These are phyloP conservation scores for Monosporozyma yasuniensis DNA, from an alignment of 805 yeast species.

Conservation along the genomic window DNA sequence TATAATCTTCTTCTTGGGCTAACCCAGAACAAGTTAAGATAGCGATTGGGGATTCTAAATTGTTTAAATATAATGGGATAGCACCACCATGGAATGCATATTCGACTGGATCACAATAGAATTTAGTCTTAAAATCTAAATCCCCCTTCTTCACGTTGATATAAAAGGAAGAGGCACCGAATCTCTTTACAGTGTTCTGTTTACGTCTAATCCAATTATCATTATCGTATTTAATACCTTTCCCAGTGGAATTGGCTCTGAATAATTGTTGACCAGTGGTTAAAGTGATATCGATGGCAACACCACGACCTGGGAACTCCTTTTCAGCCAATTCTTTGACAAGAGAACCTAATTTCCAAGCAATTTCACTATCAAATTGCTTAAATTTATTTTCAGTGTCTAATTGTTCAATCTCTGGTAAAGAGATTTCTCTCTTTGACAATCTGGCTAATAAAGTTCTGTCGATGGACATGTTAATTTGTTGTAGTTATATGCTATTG, in stretches of 20 bases:
- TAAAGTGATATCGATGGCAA: slow-evolving; percentile 42
- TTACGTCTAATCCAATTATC: slow-evolving; percentile 47
- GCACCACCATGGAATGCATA: slow-evolving; percentile 52
- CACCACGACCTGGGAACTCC: slow-evolving; percentile 23
- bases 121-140: slow-evolving; percentile 33
- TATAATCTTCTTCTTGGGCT: slow-evolving; percentile 47
- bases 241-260: slow-evolving; percentile 30
- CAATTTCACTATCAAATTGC: slow-evolving; percentile 29
- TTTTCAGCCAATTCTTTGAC: slow-evolving; percentile 32
- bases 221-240: slow-evolving; percentile 39
- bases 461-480: slow-evolving; percentile 1
- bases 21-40: slow-evolving; percentile 49
- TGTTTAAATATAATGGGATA: slow-evolving; percentile 37
- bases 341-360: slow-evolving; percentile 39
- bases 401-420: slow-evolving; percentile 11
- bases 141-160: slow-evolving; percentile 37
- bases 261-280: slow-evolving; percentile 40
- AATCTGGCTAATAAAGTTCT: slow-evolving; percentile 2
- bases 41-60: slow-evolving; percentile 34
- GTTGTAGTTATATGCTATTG: too few species aligned
- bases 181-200: slow-evolving; percentile 39
- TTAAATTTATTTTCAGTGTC: slow-evolving; percentile 9
- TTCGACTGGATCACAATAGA: slow-evolving; percentile 34
- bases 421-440: slow-evolving; percentile 3
- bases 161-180: slow-evolving; percentile 39